phyloP scores from a whole-genome alignment of 2,329 filamentous ascomycete species.

The Cercospora sesami region DNA sequence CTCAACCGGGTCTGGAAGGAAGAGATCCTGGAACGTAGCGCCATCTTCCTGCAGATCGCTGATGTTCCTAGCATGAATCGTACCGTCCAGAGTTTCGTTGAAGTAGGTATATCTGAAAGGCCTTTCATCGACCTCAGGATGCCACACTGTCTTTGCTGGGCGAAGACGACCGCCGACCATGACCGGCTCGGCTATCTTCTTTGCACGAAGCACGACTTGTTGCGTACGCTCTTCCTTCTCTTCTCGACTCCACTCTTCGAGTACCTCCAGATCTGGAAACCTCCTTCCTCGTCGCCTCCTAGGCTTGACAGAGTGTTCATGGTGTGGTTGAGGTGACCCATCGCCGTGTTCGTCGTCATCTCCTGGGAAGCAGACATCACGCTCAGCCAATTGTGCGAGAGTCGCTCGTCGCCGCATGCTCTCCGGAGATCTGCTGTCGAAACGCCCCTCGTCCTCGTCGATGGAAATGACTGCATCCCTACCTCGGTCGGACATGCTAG shows the following conservation, averaged over 20 bases:
- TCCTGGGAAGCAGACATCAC: conserved; percentile 89
- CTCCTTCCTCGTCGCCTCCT: conserved; percentile 64
- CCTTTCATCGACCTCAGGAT: conserved; percentile 80
- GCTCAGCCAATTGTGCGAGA: conserved; percentile 66
- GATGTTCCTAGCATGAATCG: conserved; percentile 93
- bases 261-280: conserved; percentile 81
- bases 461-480: conserved; percentile 55
- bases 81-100: conserved; percentile 94
- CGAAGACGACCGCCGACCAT: conserved; percentile 86
- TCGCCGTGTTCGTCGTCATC: conserved; percentile 52
- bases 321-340: conserved; percentile 18
- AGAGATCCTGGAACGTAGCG: conserved; percentile 79
- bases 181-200: conserved; percentile 91
- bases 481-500: conserved; percentile 38
- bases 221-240: conserved; percentile 81
- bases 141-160: conserved; percentile 77
- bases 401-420: conserved; percentile 49
- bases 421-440: conserved; percentile 44
- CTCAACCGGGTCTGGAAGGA: conserved; percentile 80
- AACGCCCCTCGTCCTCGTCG: conserved; percentile 40
- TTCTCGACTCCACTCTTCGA: conserved; percentile 86
- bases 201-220: conserved; percentile 73
- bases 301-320: conserved; percentile 24
- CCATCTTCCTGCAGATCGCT: conserved; percentile 88
- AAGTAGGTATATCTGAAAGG: conserved; percentile 98